phyloP scores from a whole-genome alignment of 805 yeast species.

The Middelhovenomyces tepae region DNA sequence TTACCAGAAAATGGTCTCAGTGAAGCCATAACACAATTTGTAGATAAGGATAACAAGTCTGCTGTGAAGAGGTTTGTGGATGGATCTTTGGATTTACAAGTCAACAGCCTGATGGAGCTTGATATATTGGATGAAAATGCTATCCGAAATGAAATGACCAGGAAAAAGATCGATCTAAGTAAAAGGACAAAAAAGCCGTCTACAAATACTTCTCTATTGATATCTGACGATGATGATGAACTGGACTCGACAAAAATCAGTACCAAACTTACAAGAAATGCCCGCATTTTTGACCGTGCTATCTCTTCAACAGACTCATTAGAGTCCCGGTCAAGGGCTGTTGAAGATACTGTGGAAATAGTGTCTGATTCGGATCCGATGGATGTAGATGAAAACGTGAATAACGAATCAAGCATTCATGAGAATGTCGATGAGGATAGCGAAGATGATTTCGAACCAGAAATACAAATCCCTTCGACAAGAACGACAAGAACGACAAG shows the following conservation, averaged over 20 bases:
- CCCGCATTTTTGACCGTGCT: too few relatives aligned
- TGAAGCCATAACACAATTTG: slow-evolving; percentile 60
- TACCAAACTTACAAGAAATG: too few relatives aligned
- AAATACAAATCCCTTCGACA: neutral
- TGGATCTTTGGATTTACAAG: slow-evolving; percentile 21
- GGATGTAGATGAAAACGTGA: neutral
- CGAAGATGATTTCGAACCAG: neutral
- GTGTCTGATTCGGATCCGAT: too few relatives aligned
- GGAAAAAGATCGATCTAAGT: neutral
- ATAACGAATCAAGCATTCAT: neutral
- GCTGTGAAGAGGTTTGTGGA: slow-evolving; percentile 44
- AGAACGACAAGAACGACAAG: neutral
- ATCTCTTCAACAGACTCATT: too few relatives aligned
- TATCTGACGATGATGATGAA: neutral
- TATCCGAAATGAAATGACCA: neutral
- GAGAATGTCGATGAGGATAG: neutral
- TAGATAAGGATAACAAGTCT: slow-evolving; percentile 75
- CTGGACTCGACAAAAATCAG: too few relatives aligned
- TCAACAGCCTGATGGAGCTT: slow-evolving; percentile 16
- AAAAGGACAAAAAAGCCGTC: neutral
- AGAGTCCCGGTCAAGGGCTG: too few relatives aligned
- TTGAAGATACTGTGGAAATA: too few relatives aligned
- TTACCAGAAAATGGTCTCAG: slow-evolving; percentile 70
- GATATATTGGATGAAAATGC: slow-evolving; percentile 10
- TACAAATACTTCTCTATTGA: neutral